phyloP scores from a whole-genome alignment of 495 filamentous ascomycete species.

The Astrocystis sublimbata region DNA sequence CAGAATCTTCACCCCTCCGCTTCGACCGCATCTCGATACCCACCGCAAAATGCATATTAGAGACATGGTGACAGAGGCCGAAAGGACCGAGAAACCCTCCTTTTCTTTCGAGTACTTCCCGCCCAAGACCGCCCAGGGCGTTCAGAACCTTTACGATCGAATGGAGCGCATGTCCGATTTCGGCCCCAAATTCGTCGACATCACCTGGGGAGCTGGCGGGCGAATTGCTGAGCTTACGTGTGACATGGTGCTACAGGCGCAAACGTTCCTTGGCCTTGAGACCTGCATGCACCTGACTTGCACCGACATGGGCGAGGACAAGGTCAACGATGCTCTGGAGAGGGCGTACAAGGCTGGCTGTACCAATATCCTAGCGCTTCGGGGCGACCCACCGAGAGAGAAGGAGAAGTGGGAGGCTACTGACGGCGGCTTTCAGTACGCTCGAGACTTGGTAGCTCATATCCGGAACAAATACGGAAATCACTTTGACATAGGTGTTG shows the following conservation, averaged over 20 bases:
- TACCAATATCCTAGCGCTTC: conserved; percentile 94
- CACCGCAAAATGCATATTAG: conserved; percentile 71
- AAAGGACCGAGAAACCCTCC: conserved; percentile 69
- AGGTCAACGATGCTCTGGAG: conserved; percentile 83
- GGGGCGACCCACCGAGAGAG: conserved; percentile 94
- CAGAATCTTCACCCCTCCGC: not conserved
- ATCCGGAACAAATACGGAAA: conserved; percentile 87
- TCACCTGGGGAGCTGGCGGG: conserved; percentile 98
- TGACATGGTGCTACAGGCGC: conserved; percentile 97
- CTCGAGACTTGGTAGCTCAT: conserved; percentile 89
- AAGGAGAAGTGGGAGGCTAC: conserved; percentile 89
- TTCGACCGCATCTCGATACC: not conserved
- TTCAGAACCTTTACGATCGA: conserved; percentile 98
- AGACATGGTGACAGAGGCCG: conserved; percentile 84
- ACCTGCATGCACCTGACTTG: conserved; percentile 99
- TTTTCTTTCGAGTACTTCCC: conserved; percentile 99
- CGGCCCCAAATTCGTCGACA: conserved; percentile 93
- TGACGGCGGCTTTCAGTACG: conserved; percentile 85
- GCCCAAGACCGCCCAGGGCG: conserved; percentile 98
- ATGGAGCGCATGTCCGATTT: conserved; percentile 98
- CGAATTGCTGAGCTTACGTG: conserved; percentile 86
- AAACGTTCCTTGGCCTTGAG: conserved; percentile 94
- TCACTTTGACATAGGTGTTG: conserved; percentile 97
- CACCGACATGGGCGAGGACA: conserved; percentile 93
- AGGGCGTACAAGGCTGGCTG: conserved; percentile 93